Evolutionary conservation across 805 yeast species (phyloP).

Genomic region (Wickerhamomyces tratensis): DNA sequence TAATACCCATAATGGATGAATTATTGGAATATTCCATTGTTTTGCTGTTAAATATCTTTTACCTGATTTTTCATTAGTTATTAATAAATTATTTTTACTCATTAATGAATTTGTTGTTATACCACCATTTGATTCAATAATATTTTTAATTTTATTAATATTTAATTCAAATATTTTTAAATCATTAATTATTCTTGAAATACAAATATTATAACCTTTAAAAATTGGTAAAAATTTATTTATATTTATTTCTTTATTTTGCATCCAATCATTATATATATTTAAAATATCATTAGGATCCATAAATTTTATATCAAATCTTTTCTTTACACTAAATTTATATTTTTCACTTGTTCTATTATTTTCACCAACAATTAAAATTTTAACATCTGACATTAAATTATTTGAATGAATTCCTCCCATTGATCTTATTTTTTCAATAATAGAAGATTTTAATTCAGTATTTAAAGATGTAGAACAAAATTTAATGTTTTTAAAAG

Average conservation of each 20-base stretch:
- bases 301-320: constrained; percentile 51
- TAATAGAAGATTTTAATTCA: constrained; percentile 30
- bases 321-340: constrained; percentile 35
- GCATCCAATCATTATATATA: constrained; percentile 41
- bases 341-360: constrained; percentile 43
- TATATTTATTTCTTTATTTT: constrained; percentile 32
- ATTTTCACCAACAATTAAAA: constrained; percentile 45
- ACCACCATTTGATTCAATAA: constrained; percentile 39
- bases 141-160: constrained; percentile 22
- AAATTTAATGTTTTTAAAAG: constrained; percentile 39
- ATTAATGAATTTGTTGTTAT: constrained; percentile 40
- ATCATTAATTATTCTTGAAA: constrained; percentile 23
- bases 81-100: constrained; percentile 30
- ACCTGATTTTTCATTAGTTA: constrained; percentile 43
- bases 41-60: constrained; percentile 38
- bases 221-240: constrained; percentile 30
- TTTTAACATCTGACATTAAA: constrained; percentile 50
- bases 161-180: constrained; percentile 6
- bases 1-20: constrained; percentile 32
- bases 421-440: constrained; percentile 36
- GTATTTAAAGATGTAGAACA: constrained; percentile 46
- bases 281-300: constrained; percentile 33
- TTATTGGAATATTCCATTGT: constrained; percentile 29
- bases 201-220: constrained; percentile 27
- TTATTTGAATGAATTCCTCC: constrained; percentile 54